Conservation (phyloP, 345 rosid species). For the Eutrema heterophyllum region DNA sequence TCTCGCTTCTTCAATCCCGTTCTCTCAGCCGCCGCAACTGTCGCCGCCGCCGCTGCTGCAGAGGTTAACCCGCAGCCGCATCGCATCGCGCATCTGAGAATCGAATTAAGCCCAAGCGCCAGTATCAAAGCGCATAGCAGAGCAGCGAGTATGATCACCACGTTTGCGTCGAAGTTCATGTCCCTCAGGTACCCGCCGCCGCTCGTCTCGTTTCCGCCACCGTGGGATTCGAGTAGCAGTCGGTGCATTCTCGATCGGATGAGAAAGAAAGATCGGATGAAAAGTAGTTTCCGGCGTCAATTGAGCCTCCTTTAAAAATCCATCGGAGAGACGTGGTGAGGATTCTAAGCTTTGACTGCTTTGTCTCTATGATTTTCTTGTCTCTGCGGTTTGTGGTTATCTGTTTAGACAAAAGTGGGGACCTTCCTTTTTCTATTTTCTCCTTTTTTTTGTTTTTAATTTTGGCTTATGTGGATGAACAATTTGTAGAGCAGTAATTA, state of each 20-base stretch:
- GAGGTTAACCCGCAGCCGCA: constrained; percentile 46
- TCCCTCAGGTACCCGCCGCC: constrained; percentile 22
- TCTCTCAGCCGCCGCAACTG: constrained; percentile 33
- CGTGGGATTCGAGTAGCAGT: constrained; percentile 11
- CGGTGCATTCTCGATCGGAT: constrained; percentile 13
- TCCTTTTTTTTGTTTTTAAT: background rate
- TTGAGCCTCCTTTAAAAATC: too few relatives aligned
- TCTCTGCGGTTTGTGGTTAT: constrained; percentile 30
- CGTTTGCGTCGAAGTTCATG: constrained; percentile 57
- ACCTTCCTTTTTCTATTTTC: background rate
- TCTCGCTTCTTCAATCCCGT: constrained; percentile 53
- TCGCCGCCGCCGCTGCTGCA: constrained; percentile 19
- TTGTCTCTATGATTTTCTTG: background rate
- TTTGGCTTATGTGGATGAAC: constrained; percentile 1
- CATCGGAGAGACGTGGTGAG: constrained; percentile 10
- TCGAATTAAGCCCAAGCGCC: constrained; percentile 59
- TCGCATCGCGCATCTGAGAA: constrained; percentile 58
- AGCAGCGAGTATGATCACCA: constrained; percentile 75
- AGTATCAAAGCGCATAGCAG: constrained; percentile 57
- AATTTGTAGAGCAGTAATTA: background rate
- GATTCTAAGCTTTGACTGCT: background rate
- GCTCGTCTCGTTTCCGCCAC: constrained; percentile 10
- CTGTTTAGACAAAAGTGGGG: constrained; percentile 18
- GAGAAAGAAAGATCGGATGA: too few relatives aligned
- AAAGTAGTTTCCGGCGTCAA: too few relatives aligned